phyloP scores from a whole-genome alignment of 192 early-diverging fungal species.

The Oehlia diaphana region DNA sequence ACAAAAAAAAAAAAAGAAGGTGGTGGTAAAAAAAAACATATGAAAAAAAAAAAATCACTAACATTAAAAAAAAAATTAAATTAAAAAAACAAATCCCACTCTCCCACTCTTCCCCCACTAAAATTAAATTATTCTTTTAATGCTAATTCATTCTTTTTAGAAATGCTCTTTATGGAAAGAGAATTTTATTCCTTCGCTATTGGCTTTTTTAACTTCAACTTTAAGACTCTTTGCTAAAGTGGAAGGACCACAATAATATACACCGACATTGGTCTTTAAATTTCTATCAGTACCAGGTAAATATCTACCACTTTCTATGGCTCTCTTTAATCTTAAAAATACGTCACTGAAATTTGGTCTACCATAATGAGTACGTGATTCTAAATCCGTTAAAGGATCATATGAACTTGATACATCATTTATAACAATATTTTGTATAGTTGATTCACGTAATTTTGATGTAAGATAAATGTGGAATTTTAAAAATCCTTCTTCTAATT shows the following conservation, averaged over 20 bases:
- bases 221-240: slow-evolving; percentile 61
- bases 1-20: too few species aligned
- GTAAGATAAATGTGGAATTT: slow-evolving; percentile 71
- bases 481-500: slow-evolving; percentile 57
- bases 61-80: too few species aligned
- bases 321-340: slow-evolving; percentile 53
- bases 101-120: too few species aligned
- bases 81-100: too few species aligned
- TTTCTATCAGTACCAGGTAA: slow-evolving; percentile 48
- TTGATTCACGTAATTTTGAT: slow-evolving; percentile 54
- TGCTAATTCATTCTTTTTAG: slow-evolving; percentile 30
- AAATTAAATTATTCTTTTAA: too few species aligned
- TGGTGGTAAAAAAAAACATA: too few species aligned
- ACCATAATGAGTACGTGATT: slow-evolving; percentile 71
- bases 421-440: slow-evolving; percentile 61
- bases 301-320: slow-evolving; percentile 39
- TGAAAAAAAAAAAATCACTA: too few species aligned
- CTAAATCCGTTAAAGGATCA: slow-evolving; percentile 73
- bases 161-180: slow-evolving; percentile 73
- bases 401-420: slow-evolving; percentile 50
- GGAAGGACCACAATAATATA: slow-evolving; percentile 83
- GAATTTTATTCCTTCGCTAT: slow-evolving; percentile 53
- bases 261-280: slow-evolving; percentile 63
- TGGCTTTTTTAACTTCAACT: slow-evolving; percentile 44
- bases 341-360: slow-evolving; percentile 75